These are phyloP conservation scores for Prinsepia uniflora DNA, from an alignment of 306 rosid genomes.

Conservation along the genomic window DNA sequence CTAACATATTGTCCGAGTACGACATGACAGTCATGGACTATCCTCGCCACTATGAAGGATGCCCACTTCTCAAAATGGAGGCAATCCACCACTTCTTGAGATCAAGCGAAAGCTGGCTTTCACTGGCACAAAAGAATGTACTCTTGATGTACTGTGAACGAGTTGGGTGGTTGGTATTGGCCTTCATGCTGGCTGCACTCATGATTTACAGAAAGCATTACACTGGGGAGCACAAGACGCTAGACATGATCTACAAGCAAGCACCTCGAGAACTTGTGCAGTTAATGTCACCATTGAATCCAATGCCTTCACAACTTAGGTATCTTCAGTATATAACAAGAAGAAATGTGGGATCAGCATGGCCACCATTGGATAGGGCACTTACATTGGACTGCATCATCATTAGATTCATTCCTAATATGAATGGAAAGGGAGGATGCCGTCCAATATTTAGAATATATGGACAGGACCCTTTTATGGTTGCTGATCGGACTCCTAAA, in stretches of 20 bases:
- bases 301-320: conserved; percentile 88
- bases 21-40: conserved; percentile 97
- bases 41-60: conserved; percentile 92
- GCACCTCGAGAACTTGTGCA: conserved; percentile 88
- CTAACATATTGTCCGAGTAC: conserved; percentile 56
- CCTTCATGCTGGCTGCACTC: conserved; percentile 89
- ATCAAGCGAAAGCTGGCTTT: conserved; percentile 94
- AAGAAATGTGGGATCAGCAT: conserved; percentile 80
- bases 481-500: conserved; percentile 74
- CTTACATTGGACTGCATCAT: conserved; percentile 84
- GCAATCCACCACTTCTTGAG: conserved; percentile 90
- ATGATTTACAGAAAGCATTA: conserved; percentile 80
- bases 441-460: conserved; percentile 92
- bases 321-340: conserved; percentile 93
- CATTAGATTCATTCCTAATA: conserved; percentile 67
- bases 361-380: conserved; percentile 96
- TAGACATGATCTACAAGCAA: conserved; percentile 93
- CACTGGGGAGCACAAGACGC: conserved; percentile 81
- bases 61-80: conserved; percentile 93
- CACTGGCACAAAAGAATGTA: conserved; percentile 72
- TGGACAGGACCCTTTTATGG: conserved; percentile 93
- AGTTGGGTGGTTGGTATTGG: conserved; percentile 94
- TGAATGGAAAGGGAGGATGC: conserved; percentile 87
- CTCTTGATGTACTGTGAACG: conserved; percentile 92
- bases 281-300: conserved; percentile 87